These are phyloP conservation scores for Rhodotorula mucilaginosa DNA, from an alignment of 1,284 basidiomycete species.

Conservation along the genomic window DNA sequence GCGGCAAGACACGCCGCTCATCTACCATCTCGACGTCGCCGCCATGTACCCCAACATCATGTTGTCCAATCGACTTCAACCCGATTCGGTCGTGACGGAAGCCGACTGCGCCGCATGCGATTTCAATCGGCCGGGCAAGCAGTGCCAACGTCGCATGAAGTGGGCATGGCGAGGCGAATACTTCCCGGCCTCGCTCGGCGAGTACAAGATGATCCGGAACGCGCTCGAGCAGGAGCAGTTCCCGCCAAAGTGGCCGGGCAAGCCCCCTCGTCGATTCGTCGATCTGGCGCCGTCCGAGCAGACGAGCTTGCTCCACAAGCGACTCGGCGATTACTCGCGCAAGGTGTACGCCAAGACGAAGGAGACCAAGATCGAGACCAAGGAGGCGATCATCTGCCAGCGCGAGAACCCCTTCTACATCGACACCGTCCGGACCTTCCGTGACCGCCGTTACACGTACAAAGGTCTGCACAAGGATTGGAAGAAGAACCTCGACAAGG, in stretches of 20 bases:
- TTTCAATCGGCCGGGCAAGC: slow-evolving; percentile 93
- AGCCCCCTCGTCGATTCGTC: slow-evolving; percentile 72
- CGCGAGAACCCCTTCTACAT: slow-evolving; percentile 99
- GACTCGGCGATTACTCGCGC: slow-evolving; percentile 94
- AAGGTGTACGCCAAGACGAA: slow-evolving; percentile 99
- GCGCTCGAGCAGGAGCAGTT: slow-evolving; percentile 93
- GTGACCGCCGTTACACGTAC: slow-evolving; percentile 98
- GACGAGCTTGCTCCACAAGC: slow-evolving; percentile 89
- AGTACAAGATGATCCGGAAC: slow-evolving; percentile 98
- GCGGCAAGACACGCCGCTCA: slow-evolving; percentile 86
- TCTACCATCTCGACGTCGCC: slow-evolving; percentile 98
- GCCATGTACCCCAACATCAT: slow-evolving; percentile 99
- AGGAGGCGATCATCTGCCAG: slow-evolving; percentile 96
- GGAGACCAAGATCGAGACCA: slow-evolving; percentile 92
- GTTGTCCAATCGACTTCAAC: slow-evolving; percentile 98
- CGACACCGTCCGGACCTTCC: slow-evolving; percentile 94
- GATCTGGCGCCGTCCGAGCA: slow-evolving; percentile 87
- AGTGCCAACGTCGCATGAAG: slow-evolving; percentile 87
- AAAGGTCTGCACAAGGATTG: slow-evolving; percentile 98
- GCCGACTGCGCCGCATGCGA: slow-evolving; percentile 97
- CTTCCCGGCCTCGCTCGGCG: slow-evolving; percentile 95
- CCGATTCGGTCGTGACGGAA: slow-evolving; percentile 96
- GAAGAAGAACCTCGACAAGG: slow-evolving; percentile 95
- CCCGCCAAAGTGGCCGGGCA: slow-evolving; percentile 72
- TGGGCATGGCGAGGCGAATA: slow-evolving; percentile 99